A percentile compares a stretch with the other conserved stretches of the same genome.
Evolutionary conservation across 129 eudicot species (phyloP).

Genomic region (Silybum marianum): DNA sequence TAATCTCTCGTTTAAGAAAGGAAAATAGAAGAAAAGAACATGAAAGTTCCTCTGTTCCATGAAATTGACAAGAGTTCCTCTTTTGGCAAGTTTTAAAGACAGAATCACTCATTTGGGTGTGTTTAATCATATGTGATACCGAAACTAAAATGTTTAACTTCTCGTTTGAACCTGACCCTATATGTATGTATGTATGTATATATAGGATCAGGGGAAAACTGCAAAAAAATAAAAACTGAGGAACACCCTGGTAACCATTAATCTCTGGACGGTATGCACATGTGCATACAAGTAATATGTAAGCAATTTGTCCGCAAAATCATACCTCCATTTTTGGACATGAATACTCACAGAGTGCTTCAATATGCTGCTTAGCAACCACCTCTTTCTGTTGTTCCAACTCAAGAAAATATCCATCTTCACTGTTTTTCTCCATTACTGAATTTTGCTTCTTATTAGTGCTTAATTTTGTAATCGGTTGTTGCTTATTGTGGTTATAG

Average conservation of each 20-base stretch:
- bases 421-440: constrained; percentile 3
- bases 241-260: too few species aligned
- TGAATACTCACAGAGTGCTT: constrained; percentile 1
- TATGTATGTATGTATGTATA: too few species aligned
- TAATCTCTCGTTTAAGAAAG: not conserved
- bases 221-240: too few species aligned
- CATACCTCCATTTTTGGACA: constrained; percentile 22
- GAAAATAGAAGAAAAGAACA: not conserved
- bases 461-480: constrained; percentile 19
- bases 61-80: constrained; percentile 12
- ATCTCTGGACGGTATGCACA: too few species aligned
- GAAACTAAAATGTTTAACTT: too few species aligned
- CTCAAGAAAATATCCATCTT: constrained; percentile 8
- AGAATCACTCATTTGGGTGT: not conserved
- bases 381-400: not conserved
- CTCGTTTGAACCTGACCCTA: too few species aligned
- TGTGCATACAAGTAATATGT: too few species aligned
- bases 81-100: not conserved
- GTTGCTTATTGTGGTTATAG: constrained; percentile 6
- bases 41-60: not conserved
- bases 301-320: not conserved
- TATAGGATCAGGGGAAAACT: too few species aligned
- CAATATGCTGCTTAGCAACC: constrained; percentile 4
- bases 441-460: constrained; percentile 18
- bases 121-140: too few species aligned